Conservation (phyloP, 805 yeast species). For the Yarrowia sp. region DNA sequence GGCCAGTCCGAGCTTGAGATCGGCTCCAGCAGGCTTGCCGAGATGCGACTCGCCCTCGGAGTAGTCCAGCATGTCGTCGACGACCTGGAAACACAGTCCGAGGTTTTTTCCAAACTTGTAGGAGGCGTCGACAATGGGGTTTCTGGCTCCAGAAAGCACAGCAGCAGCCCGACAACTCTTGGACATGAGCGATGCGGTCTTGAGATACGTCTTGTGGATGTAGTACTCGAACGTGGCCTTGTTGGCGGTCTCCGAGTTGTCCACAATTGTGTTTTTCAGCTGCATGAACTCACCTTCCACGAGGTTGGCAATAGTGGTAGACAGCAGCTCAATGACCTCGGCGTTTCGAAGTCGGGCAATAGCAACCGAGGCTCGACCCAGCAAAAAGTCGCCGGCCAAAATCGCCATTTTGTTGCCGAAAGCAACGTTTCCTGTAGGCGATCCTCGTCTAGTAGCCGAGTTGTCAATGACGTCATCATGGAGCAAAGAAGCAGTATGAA, state of each 20-base stretch:
- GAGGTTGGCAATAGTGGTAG: conserved; percentile 92
- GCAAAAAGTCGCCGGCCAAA: conserved; percentile 90
- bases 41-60: conserved; percentile 79
- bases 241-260: conserved; percentile 48
- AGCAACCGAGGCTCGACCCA: conserved; percentile 95
- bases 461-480: conserved; percentile 97
- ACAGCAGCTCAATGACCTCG: conserved; percentile 93
- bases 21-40: conserved; percentile 97
- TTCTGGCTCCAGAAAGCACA: conserved; percentile 80
- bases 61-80: conserved; percentile 94
- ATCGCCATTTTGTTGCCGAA: conserved; percentile 97
- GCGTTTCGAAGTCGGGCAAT: conserved; percentile 89
- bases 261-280: conserved; percentile 81
- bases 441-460: conserved; percentile 80
- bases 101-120: conserved; percentile 89
- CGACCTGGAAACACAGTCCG: conserved; percentile 93
- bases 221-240: conserved; percentile 85
- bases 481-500: conserved; percentile 90
- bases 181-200: conserved; percentile 91
- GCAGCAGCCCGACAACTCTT: conserved; percentile 93
- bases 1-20: conserved; percentile 87
- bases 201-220: conserved; percentile 88
- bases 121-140: conserved; percentile 72
- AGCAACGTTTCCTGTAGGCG: conserved; percentile 88
- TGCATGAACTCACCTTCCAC: conserved; percentile 99